These are phyloP conservation scores for Lactarius hatsudake DNA, from an alignment of 768 basidiomycete genomes.

Conservation along the genomic window DNA sequence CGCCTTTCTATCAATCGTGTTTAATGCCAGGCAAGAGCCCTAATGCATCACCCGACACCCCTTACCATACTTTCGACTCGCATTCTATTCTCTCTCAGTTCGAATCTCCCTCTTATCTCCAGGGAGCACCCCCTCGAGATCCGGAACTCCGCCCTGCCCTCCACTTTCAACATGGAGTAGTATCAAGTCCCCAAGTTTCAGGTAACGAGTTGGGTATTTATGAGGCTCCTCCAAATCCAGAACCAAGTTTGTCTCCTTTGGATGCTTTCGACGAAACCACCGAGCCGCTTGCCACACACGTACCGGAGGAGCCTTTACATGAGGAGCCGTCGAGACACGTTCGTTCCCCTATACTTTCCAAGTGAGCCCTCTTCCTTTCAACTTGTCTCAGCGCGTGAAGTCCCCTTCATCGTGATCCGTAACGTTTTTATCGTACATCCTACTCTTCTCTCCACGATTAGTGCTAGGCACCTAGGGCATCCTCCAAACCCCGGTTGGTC, in stretches of 20 bases:
- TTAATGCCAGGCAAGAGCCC: slow-evolving; percentile 26
- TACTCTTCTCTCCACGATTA: no score
- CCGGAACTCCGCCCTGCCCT: not conserved
- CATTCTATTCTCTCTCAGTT: slow-evolving; percentile 23
- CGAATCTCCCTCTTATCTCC: not conserved
- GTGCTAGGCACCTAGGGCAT: not conserved
- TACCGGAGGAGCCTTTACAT: slow-evolving; percentile 2
- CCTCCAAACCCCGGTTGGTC: not conserved
- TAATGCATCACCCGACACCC: slow-evolving; percentile 23
- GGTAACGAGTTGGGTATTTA: slow-evolving; percentile 20
- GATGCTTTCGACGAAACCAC: slow-evolving; percentile 14
- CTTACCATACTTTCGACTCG: slow-evolving; percentile 12
- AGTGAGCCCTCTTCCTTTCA: slow-evolving; percentile 19
- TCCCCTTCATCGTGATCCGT: not conserved
- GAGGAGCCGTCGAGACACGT: slow-evolving; percentile 19
- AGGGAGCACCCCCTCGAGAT: not conserved
- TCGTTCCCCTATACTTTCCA: slow-evolving; percentile 27
- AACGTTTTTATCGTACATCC: not conserved
- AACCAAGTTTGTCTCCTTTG: slow-evolving; percentile 15
- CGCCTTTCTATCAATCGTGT: slow-evolving; percentile 6
- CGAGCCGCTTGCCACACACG: not conserved
- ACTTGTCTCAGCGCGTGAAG: not conserved
- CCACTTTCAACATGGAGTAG: not conserved
- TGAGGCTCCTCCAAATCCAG: slow-evolving; percentile 5
- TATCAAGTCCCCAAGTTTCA: not conserved